These are phyloP conservation scores for Colletotrichum simmondsii DNA, from an alignment of 2,329 filamentous ascomycete species.

Conservation along the genomic window DNA sequence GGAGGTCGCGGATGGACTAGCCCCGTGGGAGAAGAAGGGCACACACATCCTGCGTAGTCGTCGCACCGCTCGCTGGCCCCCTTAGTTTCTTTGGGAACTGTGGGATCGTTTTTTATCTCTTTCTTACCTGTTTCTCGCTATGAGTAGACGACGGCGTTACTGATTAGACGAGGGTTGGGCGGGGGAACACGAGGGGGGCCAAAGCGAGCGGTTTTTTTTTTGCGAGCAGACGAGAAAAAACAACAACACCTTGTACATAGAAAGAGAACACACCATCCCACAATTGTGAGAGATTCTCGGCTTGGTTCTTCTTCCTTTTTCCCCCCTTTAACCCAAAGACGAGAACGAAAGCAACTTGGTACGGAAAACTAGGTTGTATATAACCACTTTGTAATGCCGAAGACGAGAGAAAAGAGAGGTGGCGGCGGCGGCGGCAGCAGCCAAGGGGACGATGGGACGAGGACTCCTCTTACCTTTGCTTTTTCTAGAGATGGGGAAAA, in stretches of 20 bases:
- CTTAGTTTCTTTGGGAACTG: neutral
- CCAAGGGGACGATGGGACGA: neutral
- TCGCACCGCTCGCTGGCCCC: slow-evolving; percentile 20
- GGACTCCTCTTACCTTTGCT: neutral
- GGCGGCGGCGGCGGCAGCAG: neutral
- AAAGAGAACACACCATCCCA: slow-evolving; percentile 1
- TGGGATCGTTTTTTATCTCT: too few species aligned
- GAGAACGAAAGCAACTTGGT: slow-evolving; percentile 1
- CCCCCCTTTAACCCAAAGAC: neutral
- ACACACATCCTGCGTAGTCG: slow-evolving; percentile 16
- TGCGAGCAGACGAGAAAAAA: slow-evolving; percentile 27
- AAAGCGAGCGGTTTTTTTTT: neutral
- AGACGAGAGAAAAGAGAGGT: slow-evolving; percentile 1
- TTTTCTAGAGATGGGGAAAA: neutral
- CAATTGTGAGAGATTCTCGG: slow-evolving; percentile 16
- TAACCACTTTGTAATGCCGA: slow-evolving; percentile 33
- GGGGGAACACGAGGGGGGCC: neutral
- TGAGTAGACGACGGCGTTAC: neutral
- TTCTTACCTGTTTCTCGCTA: neutral
- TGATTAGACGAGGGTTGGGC: neutral
- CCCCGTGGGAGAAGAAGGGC: neutral
- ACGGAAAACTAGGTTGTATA: slow-evolving; percentile 23
- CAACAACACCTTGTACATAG: slow-evolving; percentile 18
- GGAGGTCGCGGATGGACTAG: slow-evolving; percentile 12
- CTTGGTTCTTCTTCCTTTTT: neutral